Evolutionary conservation across 768 basidiomycete species (phyloP).

Genomic region (Cubamyces sp.): DNA sequence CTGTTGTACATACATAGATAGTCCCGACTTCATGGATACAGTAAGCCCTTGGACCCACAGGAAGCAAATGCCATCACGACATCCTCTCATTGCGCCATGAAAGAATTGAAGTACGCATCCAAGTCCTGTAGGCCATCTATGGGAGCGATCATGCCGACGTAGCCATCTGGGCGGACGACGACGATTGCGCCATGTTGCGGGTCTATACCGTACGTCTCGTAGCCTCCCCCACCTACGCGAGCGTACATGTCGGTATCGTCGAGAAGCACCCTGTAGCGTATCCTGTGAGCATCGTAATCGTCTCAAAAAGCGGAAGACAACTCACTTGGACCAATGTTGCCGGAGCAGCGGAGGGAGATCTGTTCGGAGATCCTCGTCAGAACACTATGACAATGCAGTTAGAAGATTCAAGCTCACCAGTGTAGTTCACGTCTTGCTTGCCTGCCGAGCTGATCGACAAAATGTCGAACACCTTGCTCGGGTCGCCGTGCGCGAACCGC

Average conservation of each 20-base stretch:
- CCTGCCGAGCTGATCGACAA: slow-evolving; percentile 22
- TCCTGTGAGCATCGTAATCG: slow-evolving; percentile 1
- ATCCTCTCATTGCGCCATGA: slow-evolving; percentile 36
- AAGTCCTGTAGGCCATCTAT: slow-evolving; percentile 45
- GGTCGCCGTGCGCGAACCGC: slow-evolving; percentile 16
- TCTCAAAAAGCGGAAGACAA: background rate
- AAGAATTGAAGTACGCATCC: slow-evolving; percentile 52
- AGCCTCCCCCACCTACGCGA: slow-evolving; percentile 55
- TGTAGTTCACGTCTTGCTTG: slow-evolving; percentile 19
- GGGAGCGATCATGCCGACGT: slow-evolving; percentile 59
- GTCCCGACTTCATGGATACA: background rate
- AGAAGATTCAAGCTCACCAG: background rate
- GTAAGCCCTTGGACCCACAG: background rate
- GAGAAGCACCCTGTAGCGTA: slow-evolving; percentile 52
- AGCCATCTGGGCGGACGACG: slow-evolving; percentile 68
- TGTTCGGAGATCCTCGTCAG: background rate
- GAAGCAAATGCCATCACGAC: background rate
- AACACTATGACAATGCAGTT: background rate
- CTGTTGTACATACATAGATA: too few relatives aligned
- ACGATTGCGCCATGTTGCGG: slow-evolving; percentile 49
- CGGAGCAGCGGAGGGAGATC: slow-evolving; percentile 52
- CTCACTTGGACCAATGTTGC: slow-evolving; percentile 64
- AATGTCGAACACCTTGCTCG: slow-evolving; percentile 18
- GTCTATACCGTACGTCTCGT: slow-evolving; percentile 58
- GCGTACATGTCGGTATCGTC: slow-evolving; percentile 57